These are phyloP conservation scores for Talaromyces wortmannii DNA, from an alignment of 495 filamentous ascomycete genomes.

Conservation along the genomic window DNA sequence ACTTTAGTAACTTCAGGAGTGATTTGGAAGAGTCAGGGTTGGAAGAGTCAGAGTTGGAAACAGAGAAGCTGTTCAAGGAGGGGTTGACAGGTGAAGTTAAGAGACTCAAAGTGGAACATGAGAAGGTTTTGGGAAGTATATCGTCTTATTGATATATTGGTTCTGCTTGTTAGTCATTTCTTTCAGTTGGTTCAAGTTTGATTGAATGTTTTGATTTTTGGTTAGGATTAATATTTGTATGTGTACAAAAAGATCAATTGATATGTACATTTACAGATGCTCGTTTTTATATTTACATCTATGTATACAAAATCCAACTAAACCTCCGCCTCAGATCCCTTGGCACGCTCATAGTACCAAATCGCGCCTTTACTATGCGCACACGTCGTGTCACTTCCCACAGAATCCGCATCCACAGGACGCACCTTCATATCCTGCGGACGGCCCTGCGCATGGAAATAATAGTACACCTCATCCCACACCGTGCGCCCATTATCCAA, in stretches of 20 bases:
- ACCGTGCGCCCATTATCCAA: slow-evolving; percentile 36
- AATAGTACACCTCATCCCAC: slow-evolving; percentile 45
- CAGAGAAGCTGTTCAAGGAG: not conserved
- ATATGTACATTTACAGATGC: too few species aligned
- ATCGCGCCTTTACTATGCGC: slow-evolving; percentile 1
- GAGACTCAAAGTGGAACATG: not conserved
- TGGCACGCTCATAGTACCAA: not conserved
- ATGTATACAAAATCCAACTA: not conserved
- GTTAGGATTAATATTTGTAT: too few species aligned
- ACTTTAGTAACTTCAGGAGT: not conserved
- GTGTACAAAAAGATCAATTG: too few species aligned
- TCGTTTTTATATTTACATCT: too few species aligned
- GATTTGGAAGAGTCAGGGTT: not conserved
- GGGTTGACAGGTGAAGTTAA: not conserved
- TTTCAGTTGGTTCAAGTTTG: too few species aligned
- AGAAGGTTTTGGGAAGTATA: not conserved
- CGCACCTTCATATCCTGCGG: slow-evolving; percentile 33
- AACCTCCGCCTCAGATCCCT: not conserved
- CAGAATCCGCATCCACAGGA: slow-evolving; percentile 29
- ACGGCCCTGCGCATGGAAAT: slow-evolving; percentile 34
- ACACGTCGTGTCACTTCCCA: slow-evolving; percentile 14
- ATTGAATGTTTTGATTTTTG: too few species aligned
- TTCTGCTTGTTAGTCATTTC: too few species aligned
- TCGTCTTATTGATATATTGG: not conserved
- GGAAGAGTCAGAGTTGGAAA: not conserved